Percentiles rank a stretch among this genome's conserved stretches.
phyloP scores from a whole-genome alignment of 352 stramenopile genomes.

The Phytophthora sansomeana region DNA sequence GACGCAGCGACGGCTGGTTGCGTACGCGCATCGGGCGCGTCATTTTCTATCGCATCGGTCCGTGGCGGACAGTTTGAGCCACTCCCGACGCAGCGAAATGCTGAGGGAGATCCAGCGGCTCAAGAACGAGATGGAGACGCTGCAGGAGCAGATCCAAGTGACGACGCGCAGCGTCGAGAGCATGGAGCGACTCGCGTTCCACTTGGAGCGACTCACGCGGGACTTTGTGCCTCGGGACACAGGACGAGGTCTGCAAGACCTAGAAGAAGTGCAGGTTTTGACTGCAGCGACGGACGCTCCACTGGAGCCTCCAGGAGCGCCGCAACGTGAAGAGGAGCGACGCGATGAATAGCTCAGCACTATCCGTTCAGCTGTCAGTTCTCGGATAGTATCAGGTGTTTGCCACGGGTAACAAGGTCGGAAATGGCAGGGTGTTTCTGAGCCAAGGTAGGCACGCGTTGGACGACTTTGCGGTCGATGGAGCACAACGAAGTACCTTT shows the following conservation, averaged over 20 bases:
- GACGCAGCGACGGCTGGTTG: constrained; percentile 29
- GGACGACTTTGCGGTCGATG: too few relatives aligned
- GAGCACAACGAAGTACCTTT: too few relatives aligned
- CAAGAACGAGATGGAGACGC: constrained; percentile 31
- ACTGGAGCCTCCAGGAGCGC: too few relatives aligned
- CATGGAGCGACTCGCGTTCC: constrained; percentile 48
- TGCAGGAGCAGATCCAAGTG: constrained; percentile 49
- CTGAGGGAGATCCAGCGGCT: constrained; percentile 47
- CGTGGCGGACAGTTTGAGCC: constrained; percentile 29
- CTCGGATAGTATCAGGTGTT: too few relatives aligned
- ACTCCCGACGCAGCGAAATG: constrained; percentile 41
- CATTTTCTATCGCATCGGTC: constrained; percentile 31
- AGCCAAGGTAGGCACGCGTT: too few relatives aligned
- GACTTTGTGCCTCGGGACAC: constrained; percentile 21
- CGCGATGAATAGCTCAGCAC: too few relatives aligned
- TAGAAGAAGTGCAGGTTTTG: background rate
- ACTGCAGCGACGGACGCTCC: background rate
- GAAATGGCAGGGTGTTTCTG: too few relatives aligned
- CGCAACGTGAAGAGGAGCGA: too few relatives aligned
- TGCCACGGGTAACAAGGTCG: too few relatives aligned
- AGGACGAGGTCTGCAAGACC: background rate
- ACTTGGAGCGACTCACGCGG: constrained; percentile 40
- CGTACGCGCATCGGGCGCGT: constrained; percentile 33
- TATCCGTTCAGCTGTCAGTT: too few relatives aligned
- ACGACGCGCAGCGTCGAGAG: constrained; percentile 45